Base-by-base conservation (phyloP, 176 grass and related monocot species). In the Oryza meridionalis region DNA sequence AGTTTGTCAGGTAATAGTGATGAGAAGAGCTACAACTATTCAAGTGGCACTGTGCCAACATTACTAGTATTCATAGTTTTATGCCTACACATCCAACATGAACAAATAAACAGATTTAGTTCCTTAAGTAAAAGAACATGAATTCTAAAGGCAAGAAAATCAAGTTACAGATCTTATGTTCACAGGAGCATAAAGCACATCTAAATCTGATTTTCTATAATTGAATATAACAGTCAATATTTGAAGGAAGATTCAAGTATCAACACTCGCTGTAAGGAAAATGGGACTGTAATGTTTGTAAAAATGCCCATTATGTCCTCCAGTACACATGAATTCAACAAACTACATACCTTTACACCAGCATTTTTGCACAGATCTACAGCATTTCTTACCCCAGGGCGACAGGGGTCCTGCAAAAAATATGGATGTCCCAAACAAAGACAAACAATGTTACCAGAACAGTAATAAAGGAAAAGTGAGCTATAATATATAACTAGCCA, bases 331-430 rank as follows among this genome's bases (percentile, higher is more conserved):
- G 49, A 79, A 70, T 2, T 14, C 22, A 75, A 69, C 43, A 90
- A 16, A 76, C 24, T 55, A 44, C 78, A 69, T 70, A 99, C 96
- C 91, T 94, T 94, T 65, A 99, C 88, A 73, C 93, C 93, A 85
- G 96, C 90, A 45, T 45, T 87, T 17, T 59, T 90, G 83, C 96
- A 99, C 51, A 96, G 75, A 49, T 86, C 45, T 61, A 99, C 96
- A 79, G 96, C 96, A 35, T 88, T 84, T 88, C 85, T 91, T 45
- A 96, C 96, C 50, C 90, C 91, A 87, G 91, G 93, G 68, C 93
- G 93, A 77, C 96, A 99, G 80, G 93, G 96, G 85, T 99, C 96
- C 96, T 99, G 71, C 46, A 93, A 43, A 84, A 72, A 62, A 84
- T 38, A 93, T 21, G 76, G 25, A 31, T 72, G 78, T 15, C 22